A percentile compares a stretch with the other conserved stretches of the same genome.
Evolutionary conservation across 2,329 filamentous ascomycete genomes (phyloP).

Genomic region (Arachnomyces sp.): DNA sequence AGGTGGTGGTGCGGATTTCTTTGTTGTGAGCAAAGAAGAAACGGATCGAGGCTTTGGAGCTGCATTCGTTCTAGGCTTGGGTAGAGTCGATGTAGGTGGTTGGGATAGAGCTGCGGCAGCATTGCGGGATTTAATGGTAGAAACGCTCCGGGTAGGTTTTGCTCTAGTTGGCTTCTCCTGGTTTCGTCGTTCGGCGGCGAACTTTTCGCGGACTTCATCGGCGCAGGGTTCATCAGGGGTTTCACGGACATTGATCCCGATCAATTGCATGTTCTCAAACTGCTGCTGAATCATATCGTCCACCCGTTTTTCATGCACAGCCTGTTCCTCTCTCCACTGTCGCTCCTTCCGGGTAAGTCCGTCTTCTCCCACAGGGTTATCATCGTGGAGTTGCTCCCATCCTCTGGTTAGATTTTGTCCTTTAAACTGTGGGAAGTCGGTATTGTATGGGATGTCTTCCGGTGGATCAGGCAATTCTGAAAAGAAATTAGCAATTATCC

Average conservation of each 20-base stretch:
- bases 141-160: conserved; percentile 23
- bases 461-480: conserved; percentile 39
- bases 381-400: conserved; percentile 42
- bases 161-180: conserved; percentile 19
- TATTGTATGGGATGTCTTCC: conserved; percentile 40
- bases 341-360: conserved; percentile 59
- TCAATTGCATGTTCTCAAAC: conserved; percentile 57
- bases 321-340: conserved; percentile 59
- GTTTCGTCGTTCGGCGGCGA: conserved; percentile 18
- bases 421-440: conserved; percentile 45
- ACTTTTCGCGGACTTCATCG: conserved; percentile 26
- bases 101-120: conserved; percentile 33
- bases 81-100: conserved; percentile 24
- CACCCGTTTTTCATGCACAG: conserved; percentile 56
- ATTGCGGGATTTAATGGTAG: conserved; percentile 34
- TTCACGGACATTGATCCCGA: conserved; percentile 50
- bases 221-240: conserved; percentile 22
- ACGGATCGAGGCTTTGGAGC: conserved; percentile 34
- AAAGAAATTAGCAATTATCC: conserved; percentile 43
- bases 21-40: conserved; percentile 25
- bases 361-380: conserved; percentile 43
- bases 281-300: conserved; percentile 62
- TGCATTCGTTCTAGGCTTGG: conserved; percentile 28
- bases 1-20: conserved; percentile 32
- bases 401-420: conserved; percentile 48